Evolutionary conservation across 2,329 filamentous ascomycete species (phyloP).

Genomic region (Blastomyces silverae): DNA sequence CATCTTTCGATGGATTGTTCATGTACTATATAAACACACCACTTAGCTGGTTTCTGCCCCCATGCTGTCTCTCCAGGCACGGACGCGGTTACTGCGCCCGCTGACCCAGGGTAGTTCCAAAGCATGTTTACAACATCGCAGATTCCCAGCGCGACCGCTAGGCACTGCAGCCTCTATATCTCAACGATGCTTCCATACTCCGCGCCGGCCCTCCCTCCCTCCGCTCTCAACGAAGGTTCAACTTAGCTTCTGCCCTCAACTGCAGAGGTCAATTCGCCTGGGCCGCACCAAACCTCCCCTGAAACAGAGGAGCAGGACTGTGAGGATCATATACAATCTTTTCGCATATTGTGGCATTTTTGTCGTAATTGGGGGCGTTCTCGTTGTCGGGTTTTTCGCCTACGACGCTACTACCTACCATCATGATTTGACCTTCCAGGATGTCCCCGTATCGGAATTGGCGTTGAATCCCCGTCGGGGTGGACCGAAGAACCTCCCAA

Average conservation of each 20-base stretch:
- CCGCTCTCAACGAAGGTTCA: constrained; percentile 14
- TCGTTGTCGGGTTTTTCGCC: constrained; percentile 77
- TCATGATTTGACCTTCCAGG: constrained; percentile 57
- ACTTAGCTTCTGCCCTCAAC: background rate
- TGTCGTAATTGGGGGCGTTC: constrained; percentile 59
- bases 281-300: constrained; percentile 31
- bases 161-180: background rate
- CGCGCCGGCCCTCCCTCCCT: constrained; percentile 22
- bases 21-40: background rate
- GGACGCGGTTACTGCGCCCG: constrained; percentile 5
- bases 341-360: constrained; percentile 70
- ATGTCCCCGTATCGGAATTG: constrained; percentile 76
- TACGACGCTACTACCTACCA: constrained; percentile 92
- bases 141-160: background rate
- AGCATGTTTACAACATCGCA: background rate
- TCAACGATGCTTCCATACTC: constrained; percentile 22
- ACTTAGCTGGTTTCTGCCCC: constrained; percentile 1
- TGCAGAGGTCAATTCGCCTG: constrained; percentile 18
- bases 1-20: background rate
- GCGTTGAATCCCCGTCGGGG: constrained; percentile 75
- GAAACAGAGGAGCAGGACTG: constrained; percentile 24
- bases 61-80: constrained; percentile 7
- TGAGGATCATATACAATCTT: constrained; percentile 58
- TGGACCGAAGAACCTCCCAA: constrained; percentile 91
- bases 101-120: background rate